These are phyloP conservation scores for Fragosphaeria purpurea DNA, from an alignment of 2,329 filamentous ascomycete genomes.

Conservation along the genomic window DNA sequence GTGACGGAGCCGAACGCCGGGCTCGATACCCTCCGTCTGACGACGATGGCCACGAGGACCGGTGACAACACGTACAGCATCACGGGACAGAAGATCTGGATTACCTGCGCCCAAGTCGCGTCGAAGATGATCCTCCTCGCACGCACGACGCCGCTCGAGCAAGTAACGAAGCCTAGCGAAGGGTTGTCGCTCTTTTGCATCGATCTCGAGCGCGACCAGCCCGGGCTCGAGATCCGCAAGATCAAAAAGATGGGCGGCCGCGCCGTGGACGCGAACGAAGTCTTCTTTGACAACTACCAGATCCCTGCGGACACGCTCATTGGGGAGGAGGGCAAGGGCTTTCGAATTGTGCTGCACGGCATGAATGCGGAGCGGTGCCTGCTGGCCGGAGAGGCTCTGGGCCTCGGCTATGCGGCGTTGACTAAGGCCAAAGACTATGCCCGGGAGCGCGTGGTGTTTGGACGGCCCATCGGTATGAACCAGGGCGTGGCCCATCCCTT, in stretches of 20 bases:
- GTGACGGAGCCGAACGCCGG: slow-evolving; percentile 79
- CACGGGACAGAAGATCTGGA: slow-evolving; percentile 81
- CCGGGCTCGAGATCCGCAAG: slow-evolving; percentile 54
- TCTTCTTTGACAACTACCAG: slow-evolving; percentile 74
- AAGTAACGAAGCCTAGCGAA: slow-evolving; percentile 17
- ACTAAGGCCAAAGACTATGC: slow-evolving; percentile 56
- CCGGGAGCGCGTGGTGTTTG: slow-evolving; percentile 54
- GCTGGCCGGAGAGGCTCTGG: slow-evolving; percentile 68
- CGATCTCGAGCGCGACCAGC: slow-evolving; percentile 52
- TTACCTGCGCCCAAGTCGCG: slow-evolving; percentile 74
- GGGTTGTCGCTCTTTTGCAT: slow-evolving; percentile 75
- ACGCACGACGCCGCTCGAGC: slow-evolving; percentile 37
- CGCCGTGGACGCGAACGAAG: slow-evolving; percentile 75
- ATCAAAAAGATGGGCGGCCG: slow-evolving; percentile 83
- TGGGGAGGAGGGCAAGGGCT: slow-evolving; percentile 64
- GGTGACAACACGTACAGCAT: slow-evolving; percentile 56
- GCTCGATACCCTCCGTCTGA: slow-evolving; percentile 63
- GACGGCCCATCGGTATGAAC: slow-evolving; percentile 55
- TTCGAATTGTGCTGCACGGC: slow-evolving; percentile 67
- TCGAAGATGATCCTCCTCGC: slow-evolving; percentile 75
- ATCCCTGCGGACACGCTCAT: slow-evolving; percentile 54
- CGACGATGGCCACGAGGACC: slow-evolving; percentile 49
- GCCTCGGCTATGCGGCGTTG: slow-evolving; percentile 64
- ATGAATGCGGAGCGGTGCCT: slow-evolving; percentile 74
- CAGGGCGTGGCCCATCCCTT: slow-evolving; percentile 57